Conservation (phyloP, 805 yeast species). For the Millerago galiae region DNA sequence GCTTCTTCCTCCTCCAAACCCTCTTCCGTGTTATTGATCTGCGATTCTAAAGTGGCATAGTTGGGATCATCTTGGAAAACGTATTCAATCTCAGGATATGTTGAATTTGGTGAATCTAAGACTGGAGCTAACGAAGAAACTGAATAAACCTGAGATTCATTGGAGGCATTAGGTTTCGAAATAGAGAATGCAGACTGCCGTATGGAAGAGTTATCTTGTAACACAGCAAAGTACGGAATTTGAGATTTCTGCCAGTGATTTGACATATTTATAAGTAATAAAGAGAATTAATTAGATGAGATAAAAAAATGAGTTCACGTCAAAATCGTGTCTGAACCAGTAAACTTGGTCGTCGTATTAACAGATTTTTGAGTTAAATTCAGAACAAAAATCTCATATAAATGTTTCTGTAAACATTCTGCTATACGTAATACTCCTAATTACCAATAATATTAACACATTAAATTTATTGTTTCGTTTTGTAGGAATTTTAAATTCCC, state of each 20-base stretch:
- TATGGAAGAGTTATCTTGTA: conserved; percentile 11
- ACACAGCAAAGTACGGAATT: conserved; percentile 20
- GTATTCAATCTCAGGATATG: conserved; percentile 23
- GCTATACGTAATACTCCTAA: too few relatives aligned
- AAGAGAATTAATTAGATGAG: too few relatives aligned
- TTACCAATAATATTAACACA: too few relatives aligned
- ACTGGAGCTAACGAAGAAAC: neutral
- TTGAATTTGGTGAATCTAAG: conserved; percentile 1
- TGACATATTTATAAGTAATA: neutral
- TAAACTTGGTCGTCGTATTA: too few relatives aligned
- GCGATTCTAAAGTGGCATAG: conserved; percentile 12
- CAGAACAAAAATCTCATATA: too few relatives aligned
- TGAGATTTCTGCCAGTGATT: conserved; percentile 19
- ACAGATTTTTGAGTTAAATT: too few relatives aligned
- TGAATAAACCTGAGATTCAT: neutral
- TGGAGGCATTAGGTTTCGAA: neutral
- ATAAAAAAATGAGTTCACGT: neutral
- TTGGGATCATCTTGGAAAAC: conserved; percentile 22
- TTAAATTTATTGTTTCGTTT: too few relatives aligned
- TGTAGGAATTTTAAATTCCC: too few relatives aligned
- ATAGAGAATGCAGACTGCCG: neutral
- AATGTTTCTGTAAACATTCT: neutral
- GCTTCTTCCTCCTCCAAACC: conserved; percentile 16
- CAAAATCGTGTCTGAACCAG: neutral
- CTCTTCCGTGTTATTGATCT: neutral